phyloP scores from a whole-genome alignment of 768 basidiomycete genomes.

The Termitomyces sp. region DNA sequence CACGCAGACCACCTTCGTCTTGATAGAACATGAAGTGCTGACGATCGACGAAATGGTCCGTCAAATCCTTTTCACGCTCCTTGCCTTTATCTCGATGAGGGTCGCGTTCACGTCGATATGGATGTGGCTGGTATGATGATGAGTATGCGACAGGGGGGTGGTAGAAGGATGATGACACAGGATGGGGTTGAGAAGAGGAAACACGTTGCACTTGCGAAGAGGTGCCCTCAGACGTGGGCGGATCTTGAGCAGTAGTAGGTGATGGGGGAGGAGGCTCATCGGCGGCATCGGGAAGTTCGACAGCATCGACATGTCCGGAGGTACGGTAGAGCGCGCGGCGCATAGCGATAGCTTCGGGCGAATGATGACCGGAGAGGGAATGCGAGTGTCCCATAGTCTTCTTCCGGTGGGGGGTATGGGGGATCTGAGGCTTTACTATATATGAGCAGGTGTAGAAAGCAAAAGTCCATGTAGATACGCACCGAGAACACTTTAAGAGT shows the following conservation, averaged over 20 bases:
- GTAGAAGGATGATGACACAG: background rate
- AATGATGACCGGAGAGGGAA: slow-evolving; percentile 27
- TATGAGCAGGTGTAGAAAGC: background rate
- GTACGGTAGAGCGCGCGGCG: slow-evolving; percentile 76
- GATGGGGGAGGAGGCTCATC: slow-evolving; percentile 9
- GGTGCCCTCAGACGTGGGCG: background rate
- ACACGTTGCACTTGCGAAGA: background rate
- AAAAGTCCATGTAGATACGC: slow-evolving; percentile 24
- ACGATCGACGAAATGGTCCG: slow-evolving; percentile 44
- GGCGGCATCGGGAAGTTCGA: slow-evolving; percentile 16
- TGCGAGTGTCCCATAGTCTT: slow-evolving; percentile 33
- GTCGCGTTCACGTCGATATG: slow-evolving; percentile 2
- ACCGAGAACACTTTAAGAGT: slow-evolving; percentile 93
- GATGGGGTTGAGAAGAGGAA: background rate
- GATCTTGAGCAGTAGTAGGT: background rate
- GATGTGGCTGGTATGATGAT: background rate
- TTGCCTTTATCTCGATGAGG: slow-evolving; percentile 45
- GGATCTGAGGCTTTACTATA: slow-evolving; percentile 60
- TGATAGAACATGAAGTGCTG: slow-evolving; percentile 91
- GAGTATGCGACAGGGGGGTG: background rate
- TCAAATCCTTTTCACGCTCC: slow-evolving; percentile 37
- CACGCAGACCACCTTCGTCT: slow-evolving; percentile 90
- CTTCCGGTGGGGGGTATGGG: slow-evolving; percentile 46
- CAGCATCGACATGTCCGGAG: slow-evolving; percentile 60
- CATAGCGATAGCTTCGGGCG: slow-evolving; percentile 79